Evolutionary conservation across 345 rosid genomes (phyloP), one percentile per base, ranked within the genome.

Genomic region (Pistacia integerrima): DNA sequence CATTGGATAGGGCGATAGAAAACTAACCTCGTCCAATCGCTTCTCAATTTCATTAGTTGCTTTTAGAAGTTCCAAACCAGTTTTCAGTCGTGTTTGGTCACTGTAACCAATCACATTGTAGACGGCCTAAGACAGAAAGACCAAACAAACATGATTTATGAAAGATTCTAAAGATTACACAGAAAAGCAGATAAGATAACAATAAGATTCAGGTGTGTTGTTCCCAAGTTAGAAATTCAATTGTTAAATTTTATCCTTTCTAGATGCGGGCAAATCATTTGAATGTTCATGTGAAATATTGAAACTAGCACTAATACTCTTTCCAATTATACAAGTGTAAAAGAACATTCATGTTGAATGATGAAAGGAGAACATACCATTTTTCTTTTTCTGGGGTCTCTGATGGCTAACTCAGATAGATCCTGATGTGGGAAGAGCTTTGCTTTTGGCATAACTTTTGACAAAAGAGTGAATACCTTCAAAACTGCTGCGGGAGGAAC

Each of bases 341-440:
- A 48, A 72, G 12, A 44, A 55, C 54, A 73, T 70, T 60, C 25
- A 41, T 16, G 14, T 3, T 9, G 51, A 35, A 57, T 44, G 64
- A 72, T 41, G 66, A 22, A 59, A 28, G 74, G 69, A 80, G 60
- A 59, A 71, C 87, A n/a, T 25, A 93, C 99, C 93, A 90, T 73
- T 86, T 93, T 82, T 77, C 91, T 81, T 84, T 93, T 93, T 75
- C 70, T 85, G 28, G 73, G 85, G 77, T 93, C 97, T 76, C 98
- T 84, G 87, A 95, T 84, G 83, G 86, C 82, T 68, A 91, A 81
- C 70, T 87, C 90, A 17, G 94, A 82, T 41, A 95, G 83, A 78
- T 91, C 98, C 72, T 73, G 77, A 80, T 84, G 84, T 1, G 98
- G 98, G 70, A 91, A 69, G 74, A 95, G 94, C 94, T 95, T 95